phyloP scores from a whole-genome alignment of 179 eudicot species.

The Beta macrorhiza region DNA sequence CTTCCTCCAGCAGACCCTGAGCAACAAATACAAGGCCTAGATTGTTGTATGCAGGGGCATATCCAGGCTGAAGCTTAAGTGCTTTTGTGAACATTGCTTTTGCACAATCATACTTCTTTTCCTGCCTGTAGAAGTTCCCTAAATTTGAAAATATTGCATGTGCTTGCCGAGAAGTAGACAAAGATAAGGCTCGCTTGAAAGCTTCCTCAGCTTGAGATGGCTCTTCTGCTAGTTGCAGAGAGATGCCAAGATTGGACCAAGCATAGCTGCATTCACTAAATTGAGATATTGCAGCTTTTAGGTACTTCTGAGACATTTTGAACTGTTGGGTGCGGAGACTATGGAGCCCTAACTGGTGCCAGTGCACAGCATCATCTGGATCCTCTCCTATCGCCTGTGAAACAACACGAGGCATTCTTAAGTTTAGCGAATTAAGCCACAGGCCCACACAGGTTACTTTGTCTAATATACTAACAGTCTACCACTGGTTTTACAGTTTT shows the following conservation, averaged over 20 bases:
- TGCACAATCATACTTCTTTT: constrained; percentile 59
- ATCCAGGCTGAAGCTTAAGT: constrained; percentile 79
- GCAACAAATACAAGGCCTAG: constrained; percentile 93
- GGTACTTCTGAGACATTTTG: constrained; percentile 69
- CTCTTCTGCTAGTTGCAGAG: constrained; percentile 74
- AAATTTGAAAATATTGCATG: constrained; percentile 78
- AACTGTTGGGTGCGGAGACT: constrained; percentile 81
- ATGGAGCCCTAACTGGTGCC: constrained; percentile 98
- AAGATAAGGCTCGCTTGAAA: constrained; percentile 73
- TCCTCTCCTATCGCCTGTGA: constrained; percentile 84
- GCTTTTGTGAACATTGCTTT: constrained; percentile 91
- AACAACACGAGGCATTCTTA: constrained; percentile 10
- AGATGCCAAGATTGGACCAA: constrained; percentile 97
- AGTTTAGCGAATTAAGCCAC: constrained; percentile 5
- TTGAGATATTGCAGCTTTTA: constrained; percentile 85
- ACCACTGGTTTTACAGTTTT: neutral
- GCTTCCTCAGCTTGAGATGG: constrained; percentile 76
- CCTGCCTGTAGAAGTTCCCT: constrained; percentile 91
- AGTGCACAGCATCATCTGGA: constrained; percentile 84
- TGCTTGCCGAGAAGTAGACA: constrained; percentile 69
- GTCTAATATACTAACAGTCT: neutral
- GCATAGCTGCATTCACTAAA: constrained; percentile 71
- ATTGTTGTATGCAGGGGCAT: constrained; percentile 97
- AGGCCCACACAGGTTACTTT: neutral
- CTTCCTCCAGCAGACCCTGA: constrained; percentile 81